Evolutionary conservation across 2,329 filamentous ascomycete species (phyloP).

Genomic region (Fusarium sulawesiense): DNA sequence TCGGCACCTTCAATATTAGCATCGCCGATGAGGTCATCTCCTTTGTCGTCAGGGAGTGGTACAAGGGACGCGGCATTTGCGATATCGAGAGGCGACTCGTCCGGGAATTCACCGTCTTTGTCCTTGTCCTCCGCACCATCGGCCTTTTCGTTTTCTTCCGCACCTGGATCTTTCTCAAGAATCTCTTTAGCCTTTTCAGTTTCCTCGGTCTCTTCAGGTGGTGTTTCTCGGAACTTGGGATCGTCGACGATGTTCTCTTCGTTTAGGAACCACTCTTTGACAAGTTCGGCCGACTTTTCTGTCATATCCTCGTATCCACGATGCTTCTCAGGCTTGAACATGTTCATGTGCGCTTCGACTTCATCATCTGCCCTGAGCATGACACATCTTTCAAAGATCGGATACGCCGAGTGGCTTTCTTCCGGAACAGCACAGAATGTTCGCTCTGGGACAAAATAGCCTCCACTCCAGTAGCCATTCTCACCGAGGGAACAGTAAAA

Average conservation of each 20-base stretch:
- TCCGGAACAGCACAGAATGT: slow-evolving; percentile 82
- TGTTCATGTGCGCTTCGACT: slow-evolving; percentile 75
- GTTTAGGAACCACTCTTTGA: slow-evolving; percentile 67
- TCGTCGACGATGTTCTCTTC: slow-evolving; percentile 60
- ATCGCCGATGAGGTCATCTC: slow-evolving; percentile 48
- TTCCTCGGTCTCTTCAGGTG: slow-evolving; percentile 52
- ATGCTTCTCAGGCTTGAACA: slow-evolving; percentile 73
- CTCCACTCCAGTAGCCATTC: slow-evolving; percentile 72
- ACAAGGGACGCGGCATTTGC: slow-evolving; percentile 63
- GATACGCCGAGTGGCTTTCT: slow-evolving; percentile 56
- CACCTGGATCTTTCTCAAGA: slow-evolving; percentile 34
- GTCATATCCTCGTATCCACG: slow-evolving; percentile 73
- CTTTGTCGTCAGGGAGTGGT: slow-evolving; percentile 58
- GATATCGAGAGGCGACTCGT: slow-evolving; percentile 61
- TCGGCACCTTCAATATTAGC: slow-evolving; percentile 49
- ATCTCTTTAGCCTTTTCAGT: slow-evolving; percentile 45
- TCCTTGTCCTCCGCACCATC: slow-evolving; percentile 11
- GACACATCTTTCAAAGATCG: slow-evolving; percentile 63
- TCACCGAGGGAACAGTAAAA: slow-evolving; percentile 82
- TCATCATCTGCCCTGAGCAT: slow-evolving; percentile 77
- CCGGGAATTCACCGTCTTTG: slow-evolving; percentile 42
- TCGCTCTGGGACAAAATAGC: slow-evolving; percentile 72
- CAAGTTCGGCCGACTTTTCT: slow-evolving; percentile 66
- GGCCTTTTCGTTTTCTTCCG: slow-evolving; percentile 16
- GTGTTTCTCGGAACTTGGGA: slow-evolving; percentile 56